Base-by-base conservation (phyloP, 495 filamentous ascomycete species). In the Aspergillus steynii region DNA sequence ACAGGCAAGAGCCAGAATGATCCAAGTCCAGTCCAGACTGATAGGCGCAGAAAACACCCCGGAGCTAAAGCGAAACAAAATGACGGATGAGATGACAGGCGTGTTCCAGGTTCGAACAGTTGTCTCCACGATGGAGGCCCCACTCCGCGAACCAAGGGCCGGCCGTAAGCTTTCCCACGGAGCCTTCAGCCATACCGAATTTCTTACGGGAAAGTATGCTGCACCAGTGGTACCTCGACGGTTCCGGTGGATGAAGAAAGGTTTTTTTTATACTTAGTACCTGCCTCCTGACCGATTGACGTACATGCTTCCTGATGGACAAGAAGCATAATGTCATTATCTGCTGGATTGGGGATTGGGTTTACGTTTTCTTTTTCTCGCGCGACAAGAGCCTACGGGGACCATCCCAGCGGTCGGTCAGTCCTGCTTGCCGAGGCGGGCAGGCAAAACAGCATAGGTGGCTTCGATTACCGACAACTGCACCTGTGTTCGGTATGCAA, bases 31-130 rank as follows among this genome's bases (percentile, higher is more conserved):
- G 37, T 15, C 37, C 12, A 42, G 25, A 27, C 28, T 25, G 25
- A 28, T 34, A 28, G 28, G 25, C 54, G 20, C 32, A 26, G 31
- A 49, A 47, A 29, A 29, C 45, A 48, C 45, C 37, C 14, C 46
- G 29, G 55, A 29, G 28, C 29, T 29, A 57, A 46, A 58, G 37
- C 55, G 37, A 58, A 54, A 54, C 29, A 42, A 52, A 62, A 59
- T 54, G 51, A 60, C 37, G 42, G 56, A 63, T 60, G 56, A 63
- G 56, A 65, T 62, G 60, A 65, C 64, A 59, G 59, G 61, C 50
- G 61, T 59, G 53, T 62, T 67, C 67, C 70, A 69, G 58, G 61
- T 62, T 57, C 63, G 68, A 63, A 67, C 47, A 55, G 28, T 29
- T 51, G 60, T 62, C 63, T 62, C 60, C 63, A 65, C 63, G 63